These are phyloP conservation scores for Salix exigua DNA, from an alignment of 345 rosid species.

Conservation along the genomic window DNA sequence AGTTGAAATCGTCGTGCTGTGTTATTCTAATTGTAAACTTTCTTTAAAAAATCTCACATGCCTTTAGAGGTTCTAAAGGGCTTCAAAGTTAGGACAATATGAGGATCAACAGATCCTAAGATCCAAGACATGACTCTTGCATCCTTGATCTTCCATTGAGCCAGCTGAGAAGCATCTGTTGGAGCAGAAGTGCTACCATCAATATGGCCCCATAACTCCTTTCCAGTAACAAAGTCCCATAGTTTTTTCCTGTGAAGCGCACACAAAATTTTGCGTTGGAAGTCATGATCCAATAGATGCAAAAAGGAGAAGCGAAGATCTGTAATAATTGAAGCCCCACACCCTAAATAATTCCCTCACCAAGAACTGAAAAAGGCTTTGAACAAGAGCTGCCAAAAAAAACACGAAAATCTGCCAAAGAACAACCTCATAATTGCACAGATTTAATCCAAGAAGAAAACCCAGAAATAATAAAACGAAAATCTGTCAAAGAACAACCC, in stretches of 20 bases:
- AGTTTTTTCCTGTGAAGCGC: slow-evolving; percentile 3
- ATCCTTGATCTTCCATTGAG: slow-evolving; percentile 3
- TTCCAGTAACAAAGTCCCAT: background rate
- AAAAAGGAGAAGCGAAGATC: too few species aligned
- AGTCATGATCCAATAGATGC: too few species aligned
- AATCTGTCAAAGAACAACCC: too few species aligned
- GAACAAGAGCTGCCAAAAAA: too few species aligned
- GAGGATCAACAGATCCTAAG: background rate
- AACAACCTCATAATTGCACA: too few species aligned
- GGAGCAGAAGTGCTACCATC: background rate
- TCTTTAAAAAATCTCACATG: slow-evolving; percentile 6
- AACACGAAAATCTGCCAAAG: too few species aligned
- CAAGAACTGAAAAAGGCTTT: too few species aligned
- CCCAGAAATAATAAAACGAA: too few species aligned
- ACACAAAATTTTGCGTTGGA: background rate
- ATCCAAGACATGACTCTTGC: slow-evolving; percentile 11
- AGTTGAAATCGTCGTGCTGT: background rate
- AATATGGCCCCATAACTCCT: slow-evolving; percentile 5
- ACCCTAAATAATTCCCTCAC: too few species aligned
- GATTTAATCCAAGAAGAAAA: too few species aligned
- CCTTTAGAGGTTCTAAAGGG: background rate
- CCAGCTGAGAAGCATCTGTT: background rate
- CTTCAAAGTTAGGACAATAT: background rate
- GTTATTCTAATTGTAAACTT: background rate
- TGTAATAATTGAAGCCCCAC: too few species aligned